These are phyloP conservation scores for Entomortierella chlamydospora DNA, from an alignment of 192 early-diverging fungal species.

Conservation along the genomic window DNA sequence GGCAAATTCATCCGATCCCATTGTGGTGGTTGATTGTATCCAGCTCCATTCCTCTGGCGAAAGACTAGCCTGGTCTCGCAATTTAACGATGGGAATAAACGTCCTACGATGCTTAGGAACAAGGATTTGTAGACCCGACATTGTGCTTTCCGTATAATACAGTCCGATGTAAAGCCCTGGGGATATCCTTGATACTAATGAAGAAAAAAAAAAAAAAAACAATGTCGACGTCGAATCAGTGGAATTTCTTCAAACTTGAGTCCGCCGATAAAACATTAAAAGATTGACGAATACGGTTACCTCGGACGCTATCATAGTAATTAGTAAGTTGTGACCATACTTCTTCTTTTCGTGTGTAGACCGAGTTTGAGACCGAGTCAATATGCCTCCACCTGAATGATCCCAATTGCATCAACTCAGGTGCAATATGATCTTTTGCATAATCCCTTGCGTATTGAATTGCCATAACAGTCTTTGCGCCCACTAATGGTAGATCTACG, in stretches of 20 bases:
- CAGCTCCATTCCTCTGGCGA: slow-evolving; percentile 56
- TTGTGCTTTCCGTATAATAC: slow-evolving; percentile 61
- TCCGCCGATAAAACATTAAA: too few species aligned
- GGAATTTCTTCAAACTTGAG: too few species aligned
- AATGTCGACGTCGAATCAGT: too few species aligned
- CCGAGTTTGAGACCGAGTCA: slow-evolving; percentile 35
- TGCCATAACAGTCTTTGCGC: slow-evolving; percentile 58
- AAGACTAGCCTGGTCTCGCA: slow-evolving; percentile 46
- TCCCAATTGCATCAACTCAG: slow-evolving; percentile 48
- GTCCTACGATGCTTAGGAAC: slow-evolving; percentile 57
- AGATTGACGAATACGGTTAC: too few species aligned
- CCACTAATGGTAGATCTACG: slow-evolving; percentile 39
- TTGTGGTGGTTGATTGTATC: slow-evolving; percentile 48
- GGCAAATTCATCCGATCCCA: slow-evolving; percentile 19
- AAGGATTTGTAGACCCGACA: slow-evolving; percentile 56
- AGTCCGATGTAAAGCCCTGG: slow-evolving; percentile 61
- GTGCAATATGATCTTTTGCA: slow-evolving; percentile 41
- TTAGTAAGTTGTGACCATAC: slow-evolving; percentile 35
- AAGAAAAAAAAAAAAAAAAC: slow-evolving; percentile 1
- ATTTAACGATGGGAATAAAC: slow-evolving; percentile 56
- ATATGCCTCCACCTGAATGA: slow-evolving; percentile 55
- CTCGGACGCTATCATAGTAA: slow-evolving; percentile 41
- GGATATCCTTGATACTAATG: slow-evolving; percentile 48
- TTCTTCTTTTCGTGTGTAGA: slow-evolving; percentile 47
- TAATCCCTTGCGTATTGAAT: slow-evolving; percentile 53